A percentile compares a stretch with the other conserved stretches of the same genome.
Conservation (phyloP, 495 filamentous ascomycete species). For the Penicillium flavigenum region DNA sequence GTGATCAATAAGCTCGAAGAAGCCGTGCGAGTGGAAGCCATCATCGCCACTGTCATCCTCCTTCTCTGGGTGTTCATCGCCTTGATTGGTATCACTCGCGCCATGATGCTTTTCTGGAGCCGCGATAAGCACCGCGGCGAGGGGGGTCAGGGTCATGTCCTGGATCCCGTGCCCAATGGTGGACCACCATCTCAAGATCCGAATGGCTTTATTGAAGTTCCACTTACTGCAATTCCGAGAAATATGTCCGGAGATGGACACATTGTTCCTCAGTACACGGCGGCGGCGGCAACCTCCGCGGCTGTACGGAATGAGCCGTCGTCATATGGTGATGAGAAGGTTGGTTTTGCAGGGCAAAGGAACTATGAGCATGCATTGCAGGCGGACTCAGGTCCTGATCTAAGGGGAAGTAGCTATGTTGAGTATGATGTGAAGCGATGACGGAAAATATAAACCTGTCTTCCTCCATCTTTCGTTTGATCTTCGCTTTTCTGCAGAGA, state of each 20-base stretch:
- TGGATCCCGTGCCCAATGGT: conserved; percentile 16
- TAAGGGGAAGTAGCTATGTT: conserved; percentile 40
- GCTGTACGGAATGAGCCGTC: conserved; percentile 7
- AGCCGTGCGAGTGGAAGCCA: conserved; percentile 68
- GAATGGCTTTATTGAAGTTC: conserved; percentile 34
- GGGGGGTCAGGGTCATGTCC: conserved; percentile 41
- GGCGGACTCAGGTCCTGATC: conserved; percentile 22
- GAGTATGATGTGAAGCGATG: conserved; percentile 42
- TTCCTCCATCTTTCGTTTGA: conserved; percentile 11
- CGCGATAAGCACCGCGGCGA: conserved; percentile 47
- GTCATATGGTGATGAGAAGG: conserved; percentile 41
- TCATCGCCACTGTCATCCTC: conserved; percentile 71
- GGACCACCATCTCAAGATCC: conserved; percentile 13
- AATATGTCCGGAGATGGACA: conserved; percentile 11
- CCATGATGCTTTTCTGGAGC: conserved; percentile 50
- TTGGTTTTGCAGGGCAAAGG: conserved; percentile 48
- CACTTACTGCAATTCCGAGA: conserved; percentile 33
- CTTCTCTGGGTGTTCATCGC: conserved; percentile 73
- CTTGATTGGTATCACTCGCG: conserved; percentile 68
- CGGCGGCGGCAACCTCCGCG: conserved; percentile 10
- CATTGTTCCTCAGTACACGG: conserved; percentile 33
- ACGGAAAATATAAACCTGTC: conserved; percentile 3
- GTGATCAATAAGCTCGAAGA: conserved; percentile 62
- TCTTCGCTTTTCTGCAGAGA: conserved; percentile 7
- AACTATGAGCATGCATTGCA: conserved; percentile 27